These are phyloP conservation scores for Nemania abortiva DNA, from an alignment of 2,329 filamentous ascomycete genomes.

Conservation along the genomic window DNA sequence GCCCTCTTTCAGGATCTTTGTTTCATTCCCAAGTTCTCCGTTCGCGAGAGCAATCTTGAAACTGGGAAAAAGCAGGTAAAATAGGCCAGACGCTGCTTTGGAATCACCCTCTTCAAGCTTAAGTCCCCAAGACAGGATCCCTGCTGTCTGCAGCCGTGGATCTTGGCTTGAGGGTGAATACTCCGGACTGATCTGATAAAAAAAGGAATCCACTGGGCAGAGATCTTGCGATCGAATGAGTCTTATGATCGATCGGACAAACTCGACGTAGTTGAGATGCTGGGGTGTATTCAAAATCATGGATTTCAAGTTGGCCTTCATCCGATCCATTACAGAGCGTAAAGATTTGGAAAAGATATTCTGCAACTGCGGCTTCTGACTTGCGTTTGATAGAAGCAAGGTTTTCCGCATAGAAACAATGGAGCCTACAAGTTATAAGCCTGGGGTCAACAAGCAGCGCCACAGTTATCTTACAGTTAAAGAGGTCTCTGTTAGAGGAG, in stretches of 20 bases:
- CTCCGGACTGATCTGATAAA: conserved; percentile 66
- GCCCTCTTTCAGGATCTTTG: conserved; percentile 60
- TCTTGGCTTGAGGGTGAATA: conserved; percentile 68
- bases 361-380: conserved; percentile 54
- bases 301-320: conserved; percentile 62
- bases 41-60: conserved; percentile 67
- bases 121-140: conserved; percentile 67
- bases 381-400: conserved; percentile 56
- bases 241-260: conserved; percentile 64
- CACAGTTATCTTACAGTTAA: conserved; percentile 56
- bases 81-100: conserved; percentile 62
- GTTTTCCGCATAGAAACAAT: conserved; percentile 64
- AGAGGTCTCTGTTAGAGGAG: conserved; percentile 61
- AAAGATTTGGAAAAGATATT: conserved; percentile 59
- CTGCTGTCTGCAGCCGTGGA: conserved; percentile 67
- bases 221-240: conserved; percentile 68
- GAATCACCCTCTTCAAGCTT: conserved; percentile 65
- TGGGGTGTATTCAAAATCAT: conserved; percentile 53
- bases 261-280: conserved; percentile 63
- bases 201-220: conserved; percentile 66
- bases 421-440: conserved; percentile 47
- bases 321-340: conserved; percentile 64
- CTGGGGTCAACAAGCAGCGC: not conserved
- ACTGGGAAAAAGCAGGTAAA: conserved; percentile 69
- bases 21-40: conserved; percentile 61